Conservation (phyloP, 805 yeast species). For the Saccharomycopsis capsularis region DNA sequence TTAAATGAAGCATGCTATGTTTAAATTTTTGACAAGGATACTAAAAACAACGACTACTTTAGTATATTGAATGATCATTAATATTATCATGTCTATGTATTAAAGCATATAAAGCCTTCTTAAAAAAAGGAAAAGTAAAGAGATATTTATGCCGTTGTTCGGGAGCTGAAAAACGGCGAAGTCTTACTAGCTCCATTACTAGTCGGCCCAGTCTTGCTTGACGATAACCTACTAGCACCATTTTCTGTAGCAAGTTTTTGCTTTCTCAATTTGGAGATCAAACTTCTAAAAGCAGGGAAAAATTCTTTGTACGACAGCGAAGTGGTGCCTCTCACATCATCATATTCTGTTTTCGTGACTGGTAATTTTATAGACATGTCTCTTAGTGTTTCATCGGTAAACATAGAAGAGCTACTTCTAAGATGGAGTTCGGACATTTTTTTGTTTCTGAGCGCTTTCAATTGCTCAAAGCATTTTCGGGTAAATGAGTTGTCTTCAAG, state of each 20-base stretch:
- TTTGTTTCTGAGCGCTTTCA: conserved; percentile 37
- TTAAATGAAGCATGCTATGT: too few relatives aligned
- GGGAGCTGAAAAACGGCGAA: too few relatives aligned
- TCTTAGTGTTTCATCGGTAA: conserved; percentile 36
- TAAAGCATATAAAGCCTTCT: too few relatives aligned
- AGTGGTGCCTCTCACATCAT: conserved; percentile 32
- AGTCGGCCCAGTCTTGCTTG: too few relatives aligned
- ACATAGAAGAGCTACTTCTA: conserved; percentile 30
- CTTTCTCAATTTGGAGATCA: conserved; percentile 29
- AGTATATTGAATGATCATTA: too few relatives aligned
- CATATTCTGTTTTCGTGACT: conserved; percentile 39
- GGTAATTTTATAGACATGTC: conserved; percentile 55
- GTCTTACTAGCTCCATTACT: too few relatives aligned
- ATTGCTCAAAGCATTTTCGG: conserved; percentile 27
- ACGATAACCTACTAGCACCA: background rate
- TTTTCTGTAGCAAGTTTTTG: conserved; percentile 1
- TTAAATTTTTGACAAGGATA: too few relatives aligned
- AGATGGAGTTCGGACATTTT: conserved; percentile 37
- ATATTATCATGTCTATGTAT: too few relatives aligned
- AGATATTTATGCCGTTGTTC: too few relatives aligned
- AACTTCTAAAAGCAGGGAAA: conserved; percentile 36
- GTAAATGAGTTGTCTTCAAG: conserved; percentile 23
- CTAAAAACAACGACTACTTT: too few relatives aligned
- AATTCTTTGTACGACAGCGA: conserved; percentile 26
- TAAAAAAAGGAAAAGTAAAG: too few relatives aligned